A percentile compares a stretch with the other conserved stretches of the same genome.
Evolutionary conservation across 2,329 filamentous ascomycete genomes (phyloP).

Genomic region (Rhexocercosporidium sp.): DNA sequence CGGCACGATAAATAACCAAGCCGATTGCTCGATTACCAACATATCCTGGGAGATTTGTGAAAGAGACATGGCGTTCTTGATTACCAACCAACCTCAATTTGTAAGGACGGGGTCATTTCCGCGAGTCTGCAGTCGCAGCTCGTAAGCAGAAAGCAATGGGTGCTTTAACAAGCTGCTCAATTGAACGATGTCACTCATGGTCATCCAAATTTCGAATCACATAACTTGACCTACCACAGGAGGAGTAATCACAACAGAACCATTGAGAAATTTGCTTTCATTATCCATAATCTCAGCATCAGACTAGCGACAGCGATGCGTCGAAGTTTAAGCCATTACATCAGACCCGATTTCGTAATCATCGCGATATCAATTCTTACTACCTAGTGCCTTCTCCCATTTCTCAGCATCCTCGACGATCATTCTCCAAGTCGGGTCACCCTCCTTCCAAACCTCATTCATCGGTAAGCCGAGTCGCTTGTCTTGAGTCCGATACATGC

Average conservation of each 20-base stretch:
- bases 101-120: too few relatives aligned
- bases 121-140: background rate
- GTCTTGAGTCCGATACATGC: conserved; percentile 1
- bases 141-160: background rate
- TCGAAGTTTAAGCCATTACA: background rate
- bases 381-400: background rate
- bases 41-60: background rate
- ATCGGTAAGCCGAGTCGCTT: background rate
- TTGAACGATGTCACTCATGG: too few relatives aligned
- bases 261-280: background rate
- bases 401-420: background rate
- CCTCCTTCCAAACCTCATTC: background rate
- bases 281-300: background rate
- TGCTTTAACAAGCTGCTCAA: too few relatives aligned
- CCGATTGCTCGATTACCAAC: background rate
- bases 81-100: background rate
- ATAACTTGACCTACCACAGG: too few relatives aligned
- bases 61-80: background rate
- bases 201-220: too few relatives aligned
- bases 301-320: too few relatives aligned
- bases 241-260: background rate
- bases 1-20: background rate
- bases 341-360: background rate
- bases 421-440: background rate
- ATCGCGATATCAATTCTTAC: background rate